Conservation (phyloP, 192 early-diverging fungal species). For the Backusella sp. region DNA sequence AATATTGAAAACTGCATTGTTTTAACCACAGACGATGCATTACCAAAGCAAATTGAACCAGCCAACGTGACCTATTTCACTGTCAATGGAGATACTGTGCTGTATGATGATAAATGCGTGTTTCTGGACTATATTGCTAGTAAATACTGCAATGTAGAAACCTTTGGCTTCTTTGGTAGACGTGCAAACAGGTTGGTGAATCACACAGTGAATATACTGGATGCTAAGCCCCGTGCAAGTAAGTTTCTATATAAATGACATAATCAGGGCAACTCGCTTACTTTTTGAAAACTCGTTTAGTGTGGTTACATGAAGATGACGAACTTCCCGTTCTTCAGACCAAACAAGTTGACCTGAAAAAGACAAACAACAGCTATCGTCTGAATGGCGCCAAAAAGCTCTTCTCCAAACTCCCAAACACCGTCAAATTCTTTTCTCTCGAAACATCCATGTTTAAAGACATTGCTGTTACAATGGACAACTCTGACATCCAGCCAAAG, state of each 20-base stretch:
- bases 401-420: neutral
- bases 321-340: neutral
- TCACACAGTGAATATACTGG: neutral
- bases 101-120: neutral
- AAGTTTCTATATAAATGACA: no score
- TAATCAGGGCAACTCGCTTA: neutral
- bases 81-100: neutral
- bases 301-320: neutral
- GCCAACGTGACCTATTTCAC: neutral
- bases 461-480: neutral
- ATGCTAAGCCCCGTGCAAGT: neutral
- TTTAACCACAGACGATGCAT: neutral
- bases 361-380: neutral
- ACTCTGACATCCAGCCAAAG: neutral
- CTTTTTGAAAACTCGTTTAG: neutral
- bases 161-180: neutral
- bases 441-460: neutral
- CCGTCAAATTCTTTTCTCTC: neutral
- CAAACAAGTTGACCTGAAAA: neutral
- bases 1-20: neutral
- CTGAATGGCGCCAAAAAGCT: neutral
- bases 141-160: neutral
- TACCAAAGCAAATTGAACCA: neutral
- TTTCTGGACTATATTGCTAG: neutral
- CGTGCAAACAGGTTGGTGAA: neutral